Base-by-base conservation (phyloP, 2,329 filamentous ascomycete species). In the Lachnellula suecica region DNA sequence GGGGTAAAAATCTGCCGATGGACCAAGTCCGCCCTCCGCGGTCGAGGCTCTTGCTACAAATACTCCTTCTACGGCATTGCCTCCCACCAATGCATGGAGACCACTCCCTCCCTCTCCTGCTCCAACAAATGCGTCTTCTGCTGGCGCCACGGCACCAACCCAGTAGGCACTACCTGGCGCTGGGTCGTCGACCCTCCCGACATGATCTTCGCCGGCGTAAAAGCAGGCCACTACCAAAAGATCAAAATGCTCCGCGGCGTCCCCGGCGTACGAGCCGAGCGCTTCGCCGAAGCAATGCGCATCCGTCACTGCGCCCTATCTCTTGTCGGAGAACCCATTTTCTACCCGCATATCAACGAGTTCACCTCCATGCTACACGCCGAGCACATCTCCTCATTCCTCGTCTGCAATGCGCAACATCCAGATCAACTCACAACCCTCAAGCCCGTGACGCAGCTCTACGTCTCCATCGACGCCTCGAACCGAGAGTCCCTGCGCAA, bases 51-150 rank as follows among this genome's bases (percentile, higher is more conserved):
- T 22, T 99, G 93, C 76, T 99, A 99, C 79, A 97, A 99, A 68
- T 97, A 85, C 71, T 96, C 90, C 0, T 96, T 99, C 71, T 99
- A 99, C 71, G 93, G 93, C 44, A 99, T 99, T 70, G 84, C 88
- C 59, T 97, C 92, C 0, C 94, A 99, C 67, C 87, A 96, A 56
- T 99, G 93, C 72, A 99, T 99, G 94, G 93, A 99, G 72, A 93
- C 93, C 2, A 97, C 93, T 0, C 93, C 93, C 0, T 96, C 92
- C 0, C 82, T 99, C 4, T 96, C 91, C 9, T 99, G 93, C 78
- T 94, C 88, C 57, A 97, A 97, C 76, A 97, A 99, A 71, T 97
- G 94, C 70, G 91, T 99, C 60, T 99, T 97, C 71, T 99, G 93
- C 79, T 99, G 93, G 94, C 86, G 94, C 6, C 94, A 97, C 68